phyloP scores from a whole-genome alignment of 768 basidiomycete genomes.

The Dendrothele bispora region DNA sequence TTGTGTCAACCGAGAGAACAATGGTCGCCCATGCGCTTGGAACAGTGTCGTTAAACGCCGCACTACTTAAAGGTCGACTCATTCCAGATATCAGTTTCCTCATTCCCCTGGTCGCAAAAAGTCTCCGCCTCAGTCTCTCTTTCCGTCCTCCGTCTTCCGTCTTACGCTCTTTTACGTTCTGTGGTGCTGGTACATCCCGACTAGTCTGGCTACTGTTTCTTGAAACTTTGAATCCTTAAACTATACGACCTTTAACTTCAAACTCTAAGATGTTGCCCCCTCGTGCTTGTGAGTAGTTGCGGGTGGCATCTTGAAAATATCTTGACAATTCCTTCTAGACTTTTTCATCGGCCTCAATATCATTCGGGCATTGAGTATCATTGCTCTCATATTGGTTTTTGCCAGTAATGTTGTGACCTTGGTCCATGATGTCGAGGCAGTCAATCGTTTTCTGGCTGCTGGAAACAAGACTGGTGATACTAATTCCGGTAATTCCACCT shows the following conservation, averaged over 20 bases:
- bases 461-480: slow-evolving; percentile 36
- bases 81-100: too few species aligned
- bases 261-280: slow-evolving; percentile 7
- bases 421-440: slow-evolving; percentile 73
- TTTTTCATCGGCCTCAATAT: slow-evolving; percentile 75
- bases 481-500: slow-evolving; percentile 23
- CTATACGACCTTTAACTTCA: neutral
- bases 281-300: slow-evolving; percentile 5
- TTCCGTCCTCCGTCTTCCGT: neutral
- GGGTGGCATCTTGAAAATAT: too few species aligned
- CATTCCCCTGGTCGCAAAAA: too few species aligned
- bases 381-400: slow-evolving; percentile 80
- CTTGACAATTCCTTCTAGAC: neutral
- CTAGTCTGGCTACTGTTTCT: neutral
- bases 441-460: slow-evolving; percentile 58
- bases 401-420: slow-evolving; percentile 71
- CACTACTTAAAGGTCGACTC: too few species aligned
- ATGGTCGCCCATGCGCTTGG: too few species aligned
- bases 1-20: too few species aligned
- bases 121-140: neutral
- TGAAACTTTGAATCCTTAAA: neutral
- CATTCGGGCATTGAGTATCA: slow-evolving; percentile 72
- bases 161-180: slow-evolving; percentile 4
- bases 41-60: too few species aligned
- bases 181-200: slow-evolving; percentile 3